Conservation (phyloP, 1,284 basidiomycete genomes). For the Heliocybe sulcata region DNA sequence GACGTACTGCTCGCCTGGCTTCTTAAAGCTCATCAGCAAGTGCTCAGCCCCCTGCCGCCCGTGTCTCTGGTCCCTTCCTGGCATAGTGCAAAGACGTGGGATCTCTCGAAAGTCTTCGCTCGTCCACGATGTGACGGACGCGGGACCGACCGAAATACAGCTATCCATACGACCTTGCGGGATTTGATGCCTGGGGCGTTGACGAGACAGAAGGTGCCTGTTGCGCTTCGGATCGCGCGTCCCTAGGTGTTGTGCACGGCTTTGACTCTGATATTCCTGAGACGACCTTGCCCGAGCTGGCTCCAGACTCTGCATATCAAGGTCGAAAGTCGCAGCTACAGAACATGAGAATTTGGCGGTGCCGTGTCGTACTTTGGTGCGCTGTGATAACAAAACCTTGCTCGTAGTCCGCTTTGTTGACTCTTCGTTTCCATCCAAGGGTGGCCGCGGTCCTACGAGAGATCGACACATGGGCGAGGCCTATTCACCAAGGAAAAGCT, state of each 20-base stretch:
- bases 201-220: background rate
- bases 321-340: background rate
- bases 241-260: background rate
- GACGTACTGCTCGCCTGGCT: conserved; percentile 81
- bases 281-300: background rate
- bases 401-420: background rate
- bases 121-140: no score
- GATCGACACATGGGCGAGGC: background rate
- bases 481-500: background rate
- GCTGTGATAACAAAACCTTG: background rate
- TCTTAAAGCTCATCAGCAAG: conserved; percentile 83
- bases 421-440: background rate
- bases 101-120: background rate
- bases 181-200: conserved; percentile 1
- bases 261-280: background rate
- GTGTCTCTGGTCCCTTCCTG: background rate
- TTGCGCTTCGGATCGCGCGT: background rate
- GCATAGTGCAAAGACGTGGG: background rate
- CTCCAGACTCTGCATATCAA: no score
- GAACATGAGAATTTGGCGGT: background rate
- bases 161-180: background rate
- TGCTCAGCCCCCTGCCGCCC: conserved; percentile 85
- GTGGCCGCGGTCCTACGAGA: background rate
- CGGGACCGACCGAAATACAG: background rate
- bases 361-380: background rate